These are phyloP conservation scores for Teratosphaeria viscida DNA, from an alignment of 2,329 filamentous ascomycete genomes.

Conservation along the genomic window DNA sequence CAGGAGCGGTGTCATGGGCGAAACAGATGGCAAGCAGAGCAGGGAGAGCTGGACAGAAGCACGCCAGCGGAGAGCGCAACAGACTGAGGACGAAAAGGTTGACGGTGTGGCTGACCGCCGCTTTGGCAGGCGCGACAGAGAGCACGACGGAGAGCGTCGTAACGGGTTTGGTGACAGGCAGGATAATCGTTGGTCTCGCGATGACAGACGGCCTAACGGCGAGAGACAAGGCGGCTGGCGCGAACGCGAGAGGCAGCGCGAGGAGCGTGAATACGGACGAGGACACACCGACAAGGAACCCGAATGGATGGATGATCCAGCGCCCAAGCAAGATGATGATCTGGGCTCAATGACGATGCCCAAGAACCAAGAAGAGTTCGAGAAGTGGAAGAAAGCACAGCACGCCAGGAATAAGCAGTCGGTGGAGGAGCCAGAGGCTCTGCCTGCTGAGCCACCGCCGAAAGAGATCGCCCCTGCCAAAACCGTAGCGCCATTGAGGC, in stretches of 20 bases:
- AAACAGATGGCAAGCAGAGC: constrained; percentile 38
- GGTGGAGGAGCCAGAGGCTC: constrained; percentile 20
- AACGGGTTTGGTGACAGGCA: constrained; percentile 57
- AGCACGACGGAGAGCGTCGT: constrained; percentile 42
- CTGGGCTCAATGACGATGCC: constrained; percentile 17
- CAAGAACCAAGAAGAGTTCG: constrained; percentile 82
- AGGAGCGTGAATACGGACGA: constrained; percentile 45
- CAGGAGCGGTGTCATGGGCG: constrained; percentile 26
- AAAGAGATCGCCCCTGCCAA: constrained; percentile 24
- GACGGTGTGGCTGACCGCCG: constrained; percentile 45
- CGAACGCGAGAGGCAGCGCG: constrained; percentile 30
- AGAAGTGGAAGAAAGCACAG: constrained; percentile 78
- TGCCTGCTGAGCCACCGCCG: background rate
- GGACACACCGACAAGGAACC: constrained; percentile 66
- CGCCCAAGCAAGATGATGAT: constrained; percentile 51
- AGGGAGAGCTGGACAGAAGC: constrained; percentile 65
- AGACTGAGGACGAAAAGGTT: constrained; percentile 47
- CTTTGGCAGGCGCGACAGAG: constrained; percentile 24
- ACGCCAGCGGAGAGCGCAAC: constrained; percentile 48
- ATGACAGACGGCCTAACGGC: constrained; percentile 28
- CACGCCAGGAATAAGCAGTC: constrained; percentile 55
- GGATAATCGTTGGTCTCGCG: constrained; percentile 53
- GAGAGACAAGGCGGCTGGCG: constrained; percentile 51
- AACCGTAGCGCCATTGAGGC: constrained; percentile 49
- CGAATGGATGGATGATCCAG: constrained; percentile 67